Evolutionary conservation across 768 basidiomycete genomes (phyloP).

Genomic region (Xerocomellus amylosporus): DNA sequence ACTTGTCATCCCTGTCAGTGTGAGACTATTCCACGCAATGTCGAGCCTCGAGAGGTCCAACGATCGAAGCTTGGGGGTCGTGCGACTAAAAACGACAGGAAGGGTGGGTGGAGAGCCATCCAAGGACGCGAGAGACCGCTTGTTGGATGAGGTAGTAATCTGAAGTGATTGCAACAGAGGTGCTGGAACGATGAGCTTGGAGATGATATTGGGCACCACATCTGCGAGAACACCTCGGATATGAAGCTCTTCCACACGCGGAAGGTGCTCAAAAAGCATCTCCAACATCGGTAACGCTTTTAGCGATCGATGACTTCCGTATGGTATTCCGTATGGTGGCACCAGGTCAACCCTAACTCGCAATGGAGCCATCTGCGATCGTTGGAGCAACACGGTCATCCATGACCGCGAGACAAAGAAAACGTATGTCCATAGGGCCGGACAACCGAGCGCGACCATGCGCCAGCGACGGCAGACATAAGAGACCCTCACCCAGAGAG

Average conservation of each 20-base stretch:
- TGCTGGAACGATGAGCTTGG: neutral
- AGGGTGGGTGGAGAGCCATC: neutral
- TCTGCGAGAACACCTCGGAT: neutral
- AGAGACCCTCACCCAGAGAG: neutral
- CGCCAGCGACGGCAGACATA: constrained; percentile 1
- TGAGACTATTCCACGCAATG: neutral
- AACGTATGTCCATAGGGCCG: neutral
- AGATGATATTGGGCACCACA: neutral
- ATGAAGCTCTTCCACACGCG: constrained; percentile 1
- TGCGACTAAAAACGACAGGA: neutral
- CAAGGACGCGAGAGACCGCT: neutral
- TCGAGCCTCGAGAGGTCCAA: neutral
- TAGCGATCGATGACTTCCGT: neutral
- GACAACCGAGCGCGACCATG: neutral
- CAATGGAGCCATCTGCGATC: neutral
- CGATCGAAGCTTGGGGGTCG: neutral
- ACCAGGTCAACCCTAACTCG: neutral
- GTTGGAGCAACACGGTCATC: constrained; percentile 1
- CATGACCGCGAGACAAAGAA: neutral
- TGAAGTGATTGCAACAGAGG: constrained; percentile 3
- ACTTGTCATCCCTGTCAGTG: neutral
- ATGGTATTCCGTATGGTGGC: neutral
- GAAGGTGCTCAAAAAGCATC: constrained; percentile 1
- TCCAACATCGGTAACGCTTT: neutral
- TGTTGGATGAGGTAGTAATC: neutral